Conservation (phyloP, 208 protist genomes). For the Leishmania turanica region DNA sequence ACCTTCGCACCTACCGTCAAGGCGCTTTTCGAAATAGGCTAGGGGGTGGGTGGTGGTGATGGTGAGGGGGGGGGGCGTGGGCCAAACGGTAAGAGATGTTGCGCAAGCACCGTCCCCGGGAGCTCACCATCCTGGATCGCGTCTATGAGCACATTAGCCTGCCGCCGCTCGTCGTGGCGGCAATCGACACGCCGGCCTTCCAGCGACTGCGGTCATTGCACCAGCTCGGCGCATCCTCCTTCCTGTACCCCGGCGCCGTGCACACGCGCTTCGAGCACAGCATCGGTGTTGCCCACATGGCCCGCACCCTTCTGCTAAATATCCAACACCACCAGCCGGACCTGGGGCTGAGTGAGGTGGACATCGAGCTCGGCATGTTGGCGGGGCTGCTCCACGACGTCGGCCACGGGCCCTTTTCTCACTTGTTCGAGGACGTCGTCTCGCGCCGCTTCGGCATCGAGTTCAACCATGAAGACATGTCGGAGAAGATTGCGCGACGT, state of each 20-base stretch:
- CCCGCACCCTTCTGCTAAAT: constrained; percentile 75
- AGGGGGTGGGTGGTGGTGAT: no score
- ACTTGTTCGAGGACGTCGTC: constrained; percentile 96
- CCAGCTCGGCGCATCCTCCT: constrained; percentile 94
- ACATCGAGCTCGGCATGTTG: constrained; percentile 88
- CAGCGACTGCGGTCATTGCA: constrained; percentile 95
- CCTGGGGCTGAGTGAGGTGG: constrained; percentile 84
- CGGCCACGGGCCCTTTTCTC: constrained; percentile 97
- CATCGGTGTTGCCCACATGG: constrained; percentile 95
- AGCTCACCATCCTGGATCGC: constrained; percentile 85
- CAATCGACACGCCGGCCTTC: constrained; percentile 96
- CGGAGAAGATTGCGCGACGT: constrained; percentile 63
- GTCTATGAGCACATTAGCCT: constrained; percentile 95
- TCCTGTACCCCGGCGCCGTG: constrained; percentile 95
- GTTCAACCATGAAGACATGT: constrained; percentile 91
- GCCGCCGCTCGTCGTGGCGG: constrained; percentile 76
- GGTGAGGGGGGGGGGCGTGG: not conserved
- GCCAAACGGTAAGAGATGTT: constrained; percentile 20
- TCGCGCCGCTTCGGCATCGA: constrained; percentile 54
- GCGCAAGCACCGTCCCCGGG: constrained; percentile 38
- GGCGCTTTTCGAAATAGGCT: not conserved
- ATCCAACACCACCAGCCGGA: constrained; percentile 90
- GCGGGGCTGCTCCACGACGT: constrained; percentile 96
- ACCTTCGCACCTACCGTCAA: not conserved
- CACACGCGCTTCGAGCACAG: constrained; percentile 98